Evolutionary conservation across 495 filamentous ascomycete species (phyloP).

Genomic region (Aspergillus panamensis): DNA sequence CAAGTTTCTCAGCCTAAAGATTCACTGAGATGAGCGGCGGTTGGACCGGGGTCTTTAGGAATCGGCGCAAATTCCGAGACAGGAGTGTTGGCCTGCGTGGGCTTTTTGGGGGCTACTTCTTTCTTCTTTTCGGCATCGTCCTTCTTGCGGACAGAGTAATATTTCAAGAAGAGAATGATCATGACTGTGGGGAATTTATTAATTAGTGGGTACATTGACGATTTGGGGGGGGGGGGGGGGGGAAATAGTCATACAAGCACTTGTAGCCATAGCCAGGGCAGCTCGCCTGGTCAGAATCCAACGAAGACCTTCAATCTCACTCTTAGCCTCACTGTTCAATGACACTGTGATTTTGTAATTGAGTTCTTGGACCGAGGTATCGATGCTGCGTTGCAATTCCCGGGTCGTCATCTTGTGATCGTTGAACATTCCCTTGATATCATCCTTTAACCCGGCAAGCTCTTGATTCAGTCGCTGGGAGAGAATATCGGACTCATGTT

Average conservation of each 20-base stretch:
- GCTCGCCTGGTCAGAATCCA: conserved; percentile 89
- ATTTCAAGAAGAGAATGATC: conserved; percentile 47
- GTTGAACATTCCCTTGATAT: conserved; percentile 92
- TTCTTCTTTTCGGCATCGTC: conserved; percentile 32
- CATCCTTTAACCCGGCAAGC: conserved; percentile 74
- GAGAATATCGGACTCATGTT: conserved; percentile 92
- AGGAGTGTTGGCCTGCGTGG: conserved; percentile 24
- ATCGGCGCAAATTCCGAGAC: conserved; percentile 18
- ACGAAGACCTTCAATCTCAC: conserved; percentile 83
- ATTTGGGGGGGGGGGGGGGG: not conserved
- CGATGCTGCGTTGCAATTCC: conserved; percentile 77
- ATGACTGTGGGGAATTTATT: conserved; percentile 31
- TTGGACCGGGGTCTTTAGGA: conserved; percentile 14
- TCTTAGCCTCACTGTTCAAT: conserved; percentile 80
- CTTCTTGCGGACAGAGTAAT: conserved; percentile 38
- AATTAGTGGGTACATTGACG: conserved; percentile 21
- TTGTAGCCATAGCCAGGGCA: conserved; percentile 66
- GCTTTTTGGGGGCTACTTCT: conserved; percentile 31
- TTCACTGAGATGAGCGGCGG: conserved; percentile 35
- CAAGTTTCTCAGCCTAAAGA: conserved; percentile 33
- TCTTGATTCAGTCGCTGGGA: conserved; percentile 80
- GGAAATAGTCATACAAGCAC: conserved; percentile 33
- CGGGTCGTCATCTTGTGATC: conserved; percentile 90
- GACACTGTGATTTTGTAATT: conserved; percentile 90
- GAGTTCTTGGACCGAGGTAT: conserved; percentile 81